A percentile compares a stretch with the other conserved stretches of the same genome.
These are phyloP conservation scores for Tetrahymena malaccensis DNA, from an alignment of 73 alveolate genomes.

Conservation along the genomic window DNA sequence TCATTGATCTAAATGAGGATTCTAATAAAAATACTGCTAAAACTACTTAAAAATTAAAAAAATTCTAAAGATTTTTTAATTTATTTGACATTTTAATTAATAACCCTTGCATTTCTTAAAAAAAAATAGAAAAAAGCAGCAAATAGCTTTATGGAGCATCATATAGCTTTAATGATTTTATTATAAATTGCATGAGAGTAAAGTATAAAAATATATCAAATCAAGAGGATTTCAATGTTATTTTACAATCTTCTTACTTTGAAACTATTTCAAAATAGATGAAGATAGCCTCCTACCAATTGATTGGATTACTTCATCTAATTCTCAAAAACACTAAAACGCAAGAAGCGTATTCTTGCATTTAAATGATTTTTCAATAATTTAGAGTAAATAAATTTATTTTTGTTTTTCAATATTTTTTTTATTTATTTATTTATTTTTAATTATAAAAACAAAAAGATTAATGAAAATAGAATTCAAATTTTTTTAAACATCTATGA, in stretches of 20 bases:
- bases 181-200: neutral
- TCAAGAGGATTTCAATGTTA: neutral
- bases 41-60: neutral
- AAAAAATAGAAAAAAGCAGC: neutral
- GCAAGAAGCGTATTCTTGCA: neutral
- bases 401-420: neutral
- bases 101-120: neutral
- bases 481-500: neutral
- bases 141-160: neutral
- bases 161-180: neutral
- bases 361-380: neutral
- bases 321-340: neutral
- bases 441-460: neutral
- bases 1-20: neutral
- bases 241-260: neutral
- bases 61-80: neutral
- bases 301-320: neutral
- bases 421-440: neutral
- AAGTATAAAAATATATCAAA: neutral
- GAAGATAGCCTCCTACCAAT: neutral
- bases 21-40: neutral
- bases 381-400: neutral
- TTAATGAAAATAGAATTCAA: neutral
- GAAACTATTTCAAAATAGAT: neutral
- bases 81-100: neutral